A percentile compares a stretch with the other conserved stretches of the same genome.
Conservation (phyloP, 495 filamentous ascomycete genomes). For the Neurospora tetrasperma region DNA sequence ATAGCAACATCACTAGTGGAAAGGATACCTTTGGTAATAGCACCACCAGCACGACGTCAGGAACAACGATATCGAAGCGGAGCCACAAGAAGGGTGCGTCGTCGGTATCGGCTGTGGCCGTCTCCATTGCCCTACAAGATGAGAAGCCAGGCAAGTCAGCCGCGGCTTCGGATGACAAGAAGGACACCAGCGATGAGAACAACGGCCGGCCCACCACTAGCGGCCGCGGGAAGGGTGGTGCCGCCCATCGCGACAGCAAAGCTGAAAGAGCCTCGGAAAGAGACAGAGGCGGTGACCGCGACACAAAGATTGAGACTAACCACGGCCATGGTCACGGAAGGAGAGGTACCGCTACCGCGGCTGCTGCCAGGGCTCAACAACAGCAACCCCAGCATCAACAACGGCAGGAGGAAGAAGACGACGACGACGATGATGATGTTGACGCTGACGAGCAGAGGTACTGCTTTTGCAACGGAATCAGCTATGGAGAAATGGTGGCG, state of each 20-base stretch:
- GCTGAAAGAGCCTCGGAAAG: not conserved
- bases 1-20: not conserved
- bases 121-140: not conserved
- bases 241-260: not conserved
- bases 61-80: constrained; percentile 36
- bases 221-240: not conserved
- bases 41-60: constrained; percentile 3
- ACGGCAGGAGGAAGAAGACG: constrained; percentile 34
- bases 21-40: constrained; percentile 1
- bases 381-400: constrained; percentile 27
- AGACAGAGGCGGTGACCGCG: not conserved
- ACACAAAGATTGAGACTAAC: not conserved
- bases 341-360: not conserved
- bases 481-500: constrained; percentile 97
- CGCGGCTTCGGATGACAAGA: not conserved
- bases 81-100: constrained; percentile 57
- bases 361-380: not conserved
- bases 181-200: constrained; percentile 7
- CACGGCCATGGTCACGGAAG: not conserved
- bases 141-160: not conserved
- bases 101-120: constrained; percentile 26
- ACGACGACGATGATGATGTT: constrained; percentile 56
- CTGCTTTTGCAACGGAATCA: constrained; percentile 87
- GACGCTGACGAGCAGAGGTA: constrained; percentile 80
- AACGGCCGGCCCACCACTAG: not conserved